Conservation (phyloP, 306 rosid species). For the Vigna angularis region DNA sequence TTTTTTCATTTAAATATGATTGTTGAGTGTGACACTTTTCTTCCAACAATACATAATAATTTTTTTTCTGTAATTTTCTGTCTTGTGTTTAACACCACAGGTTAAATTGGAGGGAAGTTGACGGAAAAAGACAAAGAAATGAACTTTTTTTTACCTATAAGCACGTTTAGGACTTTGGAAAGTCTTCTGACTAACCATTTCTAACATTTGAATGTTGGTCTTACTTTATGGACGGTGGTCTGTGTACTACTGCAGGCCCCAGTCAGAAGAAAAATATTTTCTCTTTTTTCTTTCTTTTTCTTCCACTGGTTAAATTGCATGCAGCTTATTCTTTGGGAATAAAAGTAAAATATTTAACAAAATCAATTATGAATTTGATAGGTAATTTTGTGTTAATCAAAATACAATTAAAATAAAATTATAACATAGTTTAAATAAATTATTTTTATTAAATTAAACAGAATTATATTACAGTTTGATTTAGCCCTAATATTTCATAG, state of each 20-base stretch:
- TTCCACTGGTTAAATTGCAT: not conserved
- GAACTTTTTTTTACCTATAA: too few relatives aligned
- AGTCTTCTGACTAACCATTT: not conserved
- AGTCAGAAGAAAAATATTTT: too few relatives aligned
- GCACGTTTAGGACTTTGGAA: not conserved
- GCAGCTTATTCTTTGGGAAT: not conserved
- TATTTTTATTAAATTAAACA: not conserved
- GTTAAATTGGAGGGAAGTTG: too few relatives aligned
- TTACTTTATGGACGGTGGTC: constrained; percentile 3
- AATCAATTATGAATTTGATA: not conserved
- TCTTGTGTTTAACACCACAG: not conserved
- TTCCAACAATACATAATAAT: not conserved
- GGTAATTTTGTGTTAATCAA: not conserved
- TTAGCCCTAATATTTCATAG: not conserved
- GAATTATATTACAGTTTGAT: not conserved
- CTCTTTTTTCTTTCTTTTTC: too few relatives aligned
- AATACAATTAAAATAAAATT: not conserved
- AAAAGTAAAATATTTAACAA: too few relatives aligned
- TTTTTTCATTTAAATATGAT: not conserved
- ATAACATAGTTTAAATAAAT: not conserved
- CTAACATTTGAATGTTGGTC: not conserved
- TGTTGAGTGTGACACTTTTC: not conserved
- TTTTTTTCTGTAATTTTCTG: not conserved
- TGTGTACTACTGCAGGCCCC: not conserved
- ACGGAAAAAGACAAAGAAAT: too few relatives aligned